Evolutionary conservation across 257 asterid genomes (phyloP), one percentile per base, ranked within the genome.

Genomic region (Nicotiana sylvestris): DNA sequence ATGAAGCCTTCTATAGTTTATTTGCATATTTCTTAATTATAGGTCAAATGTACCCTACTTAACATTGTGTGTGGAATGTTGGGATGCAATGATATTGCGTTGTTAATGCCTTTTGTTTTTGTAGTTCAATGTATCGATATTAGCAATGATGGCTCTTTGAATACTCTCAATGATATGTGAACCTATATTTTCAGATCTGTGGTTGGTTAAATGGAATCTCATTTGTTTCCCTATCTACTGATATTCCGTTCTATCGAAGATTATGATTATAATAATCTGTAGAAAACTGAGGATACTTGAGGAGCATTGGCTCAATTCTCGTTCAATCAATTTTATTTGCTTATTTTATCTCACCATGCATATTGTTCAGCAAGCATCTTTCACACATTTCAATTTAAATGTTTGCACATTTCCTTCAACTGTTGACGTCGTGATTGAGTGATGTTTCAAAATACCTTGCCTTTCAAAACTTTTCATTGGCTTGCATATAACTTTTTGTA

Each of bases 121-220:
- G 85, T 76, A 30, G 94, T 90, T 55, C 87, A 86, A 57, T 67
- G 84, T 80, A 97, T 90, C 43, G 84, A 88, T 80, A 88, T 89
- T 7, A 64, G 84, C 51, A 81, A 86, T 82, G 86, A 70, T 86
- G 87, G 87, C 81, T 76, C 90, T 5, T 88, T 88, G 46, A 85
- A 85, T 33, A 33, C 86, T 77, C 51, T 81, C 0, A 89, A 91
- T 72, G 4, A 74, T 60, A 88, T 8, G 94, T 90, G 80, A 88
- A 81, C 83, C 93, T 87, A 60, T 81, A 87, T 57, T 86, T 94
- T 92, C 88, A 86, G 90, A 60, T 55, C 15, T 64, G 13, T 66
- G 7, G 43, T 51, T 66, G 39, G 66, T 78, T 78, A 57, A 18
- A 39, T 78, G 66, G 46, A 21, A 35, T 43, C 16, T 72, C 16